Base-by-base conservation (phyloP, 768 basidiomycete species). In the Amanita rubescens region DNA sequence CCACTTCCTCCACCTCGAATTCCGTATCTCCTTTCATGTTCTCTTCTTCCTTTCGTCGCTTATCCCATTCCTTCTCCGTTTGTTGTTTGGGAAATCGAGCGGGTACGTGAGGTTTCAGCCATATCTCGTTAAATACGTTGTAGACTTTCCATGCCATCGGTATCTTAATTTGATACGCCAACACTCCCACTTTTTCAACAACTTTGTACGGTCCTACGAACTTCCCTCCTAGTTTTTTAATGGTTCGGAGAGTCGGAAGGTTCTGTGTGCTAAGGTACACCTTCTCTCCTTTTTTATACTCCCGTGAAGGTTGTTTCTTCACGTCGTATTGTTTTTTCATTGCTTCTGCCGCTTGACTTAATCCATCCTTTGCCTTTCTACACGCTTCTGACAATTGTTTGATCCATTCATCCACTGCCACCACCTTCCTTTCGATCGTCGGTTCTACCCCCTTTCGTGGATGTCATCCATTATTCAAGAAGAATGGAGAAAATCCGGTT, bases 381-480 rank as follows among this genome's bases (percentile, higher is more conserved):
- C 33, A 19, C 3, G 17, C 17, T 12, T 47, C 27, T 8, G 27
- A 4, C 5, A 30, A n/a, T n/a, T 30, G 27, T 30, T 30, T 8
- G n/a, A n/a, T n/a, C n/a, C n/a, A n/a, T n/a, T n/a, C n/a, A n/a
- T n/a, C n/a, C n/a, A n/a, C n/a, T n/a, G n/a, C n/a, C n/a, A n/a
- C n/a, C n/a, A n/a, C n/a, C n/a, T n/a, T n/a, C n/a, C n/a, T n/a
- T n/a, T n/a, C n/a, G n/a, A n/a, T n/a, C n/a, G n/a, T n/a, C 8
- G 27, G 27, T 30, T 30, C 35, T 35, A 35, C 11, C 12, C 15
- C 35, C 35, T 22, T 22, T 5, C 7, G 19, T 49, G 66, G 66
- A 38, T 69, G 51, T 20, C 58, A 59, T 22, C 69, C 65, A 41
- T 66, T 59, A 55, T 67, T 68, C 5, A 64, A 39, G 38, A 63